Evolutionary conservation across 768 basidiomycete species (phyloP).

Genomic region (Phanerodontia chrysosporium): DNA sequence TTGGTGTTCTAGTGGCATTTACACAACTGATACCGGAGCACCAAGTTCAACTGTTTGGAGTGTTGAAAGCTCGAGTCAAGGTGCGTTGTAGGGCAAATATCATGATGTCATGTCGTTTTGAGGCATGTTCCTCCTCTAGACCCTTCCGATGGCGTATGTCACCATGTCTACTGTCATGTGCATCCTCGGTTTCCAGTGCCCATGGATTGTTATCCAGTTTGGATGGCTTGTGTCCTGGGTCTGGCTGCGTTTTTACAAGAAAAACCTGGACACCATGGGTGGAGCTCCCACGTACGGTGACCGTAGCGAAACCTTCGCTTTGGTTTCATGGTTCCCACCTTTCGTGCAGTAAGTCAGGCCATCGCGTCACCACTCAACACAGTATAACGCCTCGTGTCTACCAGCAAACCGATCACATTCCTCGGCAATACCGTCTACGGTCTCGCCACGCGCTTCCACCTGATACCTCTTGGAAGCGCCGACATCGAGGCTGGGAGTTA

Average conservation of each 20-base stretch:
- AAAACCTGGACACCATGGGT: constrained; percentile 60
- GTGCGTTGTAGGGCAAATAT: too few species aligned
- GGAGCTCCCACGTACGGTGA: constrained; percentile 82
- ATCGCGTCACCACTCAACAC: background rate
- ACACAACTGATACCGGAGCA: constrained; percentile 98
- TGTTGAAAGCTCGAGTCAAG: constrained; percentile 86
- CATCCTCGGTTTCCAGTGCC: constrained; percentile 79
- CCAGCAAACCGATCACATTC: constrained; percentile 65
- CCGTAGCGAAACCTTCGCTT: constrained; percentile 92
- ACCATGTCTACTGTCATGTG: constrained; percentile 85
- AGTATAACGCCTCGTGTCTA: background rate
- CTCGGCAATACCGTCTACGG: constrained; percentile 67
- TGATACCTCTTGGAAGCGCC: constrained; percentile 61
- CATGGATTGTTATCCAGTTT: constrained; percentile 93
- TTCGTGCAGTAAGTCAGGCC: constrained; percentile 72
- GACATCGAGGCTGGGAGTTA: constrained; percentile 77
- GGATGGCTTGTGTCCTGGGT: constrained; percentile 98
- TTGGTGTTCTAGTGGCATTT: constrained; percentile 88
- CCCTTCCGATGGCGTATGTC: constrained; percentile 91
- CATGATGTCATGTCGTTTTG: too few species aligned
- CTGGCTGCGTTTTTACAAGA: constrained; percentile 96
- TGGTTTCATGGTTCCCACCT: constrained; percentile 96
- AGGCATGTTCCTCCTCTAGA: too few species aligned
- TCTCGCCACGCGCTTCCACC: constrained; percentile 61
- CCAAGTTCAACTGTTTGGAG: constrained; percentile 88